Percentiles rank a stretch among this genome's conserved stretches.
Conservation (phyloP, 2,329 filamentous ascomycete species). For the Sclerotinia subarctica region DNA sequence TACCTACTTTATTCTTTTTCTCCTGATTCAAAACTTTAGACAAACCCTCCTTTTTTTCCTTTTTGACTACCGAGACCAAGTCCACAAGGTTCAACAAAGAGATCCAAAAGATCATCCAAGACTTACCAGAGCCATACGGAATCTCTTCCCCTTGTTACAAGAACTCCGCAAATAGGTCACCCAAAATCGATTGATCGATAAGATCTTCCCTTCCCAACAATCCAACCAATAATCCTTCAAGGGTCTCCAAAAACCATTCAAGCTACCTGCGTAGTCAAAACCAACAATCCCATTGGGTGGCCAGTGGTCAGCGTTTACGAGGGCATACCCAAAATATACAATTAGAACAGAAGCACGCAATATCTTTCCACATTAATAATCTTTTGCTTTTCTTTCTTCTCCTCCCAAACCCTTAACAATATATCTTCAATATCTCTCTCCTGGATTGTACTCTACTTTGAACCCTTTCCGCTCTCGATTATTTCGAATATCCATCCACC, state of each 20-base stretch:
- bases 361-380: neutral
- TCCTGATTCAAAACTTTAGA: neutral
- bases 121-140: neutral
- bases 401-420: neutral
- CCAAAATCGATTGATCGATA: neutral
- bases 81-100: neutral
- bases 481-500: neutral
- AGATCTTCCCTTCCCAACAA: neutral
- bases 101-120: neutral
- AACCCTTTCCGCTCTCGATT: neutral
- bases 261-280: neutral
- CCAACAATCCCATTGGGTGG: constrained; percentile 12
- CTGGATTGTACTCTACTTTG: neutral
- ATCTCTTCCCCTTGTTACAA: neutral
- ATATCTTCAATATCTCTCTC: neutral
- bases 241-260: neutral
- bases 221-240: constrained; percentile 1
- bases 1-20: no score
- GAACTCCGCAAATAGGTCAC: neutral
- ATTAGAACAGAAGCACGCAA: constrained; percentile 9
- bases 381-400: neutral
- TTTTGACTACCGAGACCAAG: constrained; percentile 7
- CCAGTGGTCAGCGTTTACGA: constrained; percentile 1
- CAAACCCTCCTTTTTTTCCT: neutral
- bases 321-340: constrained; percentile 1